These are phyloP conservation scores for Ustilago tritici DNA, from an alignment of 1,284 basidiomycete genomes.

Conservation along the genomic window DNA sequence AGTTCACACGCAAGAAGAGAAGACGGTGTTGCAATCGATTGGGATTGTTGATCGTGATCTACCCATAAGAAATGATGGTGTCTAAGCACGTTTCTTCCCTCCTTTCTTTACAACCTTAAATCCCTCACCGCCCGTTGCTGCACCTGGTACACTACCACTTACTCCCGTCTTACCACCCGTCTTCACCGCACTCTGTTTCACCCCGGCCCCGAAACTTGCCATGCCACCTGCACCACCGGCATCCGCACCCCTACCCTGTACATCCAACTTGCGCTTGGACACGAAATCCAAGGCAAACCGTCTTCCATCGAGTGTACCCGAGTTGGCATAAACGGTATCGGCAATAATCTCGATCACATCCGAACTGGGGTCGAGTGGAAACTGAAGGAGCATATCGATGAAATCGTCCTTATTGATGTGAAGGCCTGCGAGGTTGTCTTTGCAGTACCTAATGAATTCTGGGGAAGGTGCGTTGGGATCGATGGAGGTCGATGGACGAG, in stretches of 20 bases:
- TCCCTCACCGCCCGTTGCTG: slow-evolving; percentile 8
- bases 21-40: too few relatives aligned
- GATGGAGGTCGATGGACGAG: background rate
- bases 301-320: slow-evolving; percentile 91
- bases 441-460: slow-evolving; percentile 93
- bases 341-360: slow-evolving; percentile 70
- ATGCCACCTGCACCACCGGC: background rate
- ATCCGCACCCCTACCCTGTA: slow-evolving; percentile 38
- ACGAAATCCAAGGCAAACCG: slow-evolving; percentile 93
- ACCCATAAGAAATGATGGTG: background rate
- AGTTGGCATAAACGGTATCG: slow-evolving; percentile 82
- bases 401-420: slow-evolving; percentile 72
- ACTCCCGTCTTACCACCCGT: background rate
- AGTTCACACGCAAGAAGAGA: background rate
- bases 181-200: background rate
- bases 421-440: slow-evolving; percentile 86
- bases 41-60: background rate
- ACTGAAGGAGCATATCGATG: slow-evolving; percentile 70
- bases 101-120: slow-evolving; percentile 64
- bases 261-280: slow-evolving; percentile 78
- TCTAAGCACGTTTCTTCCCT: slow-evolving; percentile 41
- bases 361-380: slow-evolving; percentile 67
- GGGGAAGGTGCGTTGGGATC: slow-evolving; percentile 80
- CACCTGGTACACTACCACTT: background rate
- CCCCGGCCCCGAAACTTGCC: slow-evolving; percentile 16